A percentile compares a stretch with the other conserved stretches of the same genome.
Evolutionary conservation across 768 basidiomycete species (phyloP).

Genomic region (Tricholomella constricta): DNA sequence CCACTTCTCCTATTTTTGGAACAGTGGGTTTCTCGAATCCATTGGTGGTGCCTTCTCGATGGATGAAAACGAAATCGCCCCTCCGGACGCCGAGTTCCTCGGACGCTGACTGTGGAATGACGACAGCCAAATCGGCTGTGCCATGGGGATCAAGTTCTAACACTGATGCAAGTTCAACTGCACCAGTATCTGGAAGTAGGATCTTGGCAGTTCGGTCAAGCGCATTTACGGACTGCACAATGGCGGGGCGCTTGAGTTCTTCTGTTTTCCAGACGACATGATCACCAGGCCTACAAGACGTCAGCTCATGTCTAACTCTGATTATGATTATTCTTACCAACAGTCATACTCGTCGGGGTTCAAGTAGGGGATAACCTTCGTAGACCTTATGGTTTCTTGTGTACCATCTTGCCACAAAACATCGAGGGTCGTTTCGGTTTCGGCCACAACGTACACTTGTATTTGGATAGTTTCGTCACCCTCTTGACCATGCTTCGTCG

Average conservation of each 20-base stretch:
- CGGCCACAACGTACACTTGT: conserved; percentile 61
- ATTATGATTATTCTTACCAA: conserved; percentile 52
- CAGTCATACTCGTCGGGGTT: conserved; percentile 93
- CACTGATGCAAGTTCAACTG: conserved; percentile 70
- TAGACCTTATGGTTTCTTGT: conserved; percentile 59
- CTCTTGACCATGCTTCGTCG: conserved; percentile 63
- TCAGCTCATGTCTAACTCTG: conserved; percentile 10
- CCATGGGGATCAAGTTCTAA: conserved; percentile 91
- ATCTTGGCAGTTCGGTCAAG: conserved; percentile 70
- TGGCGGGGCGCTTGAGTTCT: conserved; percentile 61
- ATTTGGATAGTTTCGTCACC: conserved; percentile 50
- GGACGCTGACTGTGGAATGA: conserved; percentile 38
- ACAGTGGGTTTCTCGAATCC: conserved; percentile 69
- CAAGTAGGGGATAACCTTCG: conserved; percentile 75
- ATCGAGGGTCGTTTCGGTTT: conserved; percentile 68
- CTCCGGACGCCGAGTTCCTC: conserved; percentile 79
- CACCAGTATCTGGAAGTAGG: conserved; percentile 53
- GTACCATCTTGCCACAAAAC: conserved; percentile 90
- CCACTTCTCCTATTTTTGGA: conserved; percentile 84
- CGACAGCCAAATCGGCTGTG: conserved; percentile 49
- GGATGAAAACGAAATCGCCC: conserved; percentile 85
- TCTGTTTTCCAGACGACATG: conserved; percentile 85
- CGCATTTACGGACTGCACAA: conserved; percentile 80
- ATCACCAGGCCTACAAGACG: conserved; percentile 77
- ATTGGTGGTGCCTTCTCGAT: conserved; percentile 69